These are phyloP conservation scores for Penicillium sp. DNA, from an alignment of 2,329 filamentous ascomycete genomes.

Conservation along the genomic window DNA sequence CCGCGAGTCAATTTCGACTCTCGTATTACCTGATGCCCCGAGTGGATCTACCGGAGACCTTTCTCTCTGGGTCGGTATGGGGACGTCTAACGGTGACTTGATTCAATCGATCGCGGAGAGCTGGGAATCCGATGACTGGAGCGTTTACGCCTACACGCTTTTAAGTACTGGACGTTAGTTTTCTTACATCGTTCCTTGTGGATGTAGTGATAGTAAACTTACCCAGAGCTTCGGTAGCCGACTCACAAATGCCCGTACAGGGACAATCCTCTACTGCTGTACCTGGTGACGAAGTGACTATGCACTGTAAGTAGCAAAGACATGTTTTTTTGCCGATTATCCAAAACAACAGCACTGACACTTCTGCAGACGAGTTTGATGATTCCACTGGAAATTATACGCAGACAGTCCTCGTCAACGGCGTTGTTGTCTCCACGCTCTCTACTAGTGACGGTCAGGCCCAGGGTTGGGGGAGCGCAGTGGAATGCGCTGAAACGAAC, in stretches of 20 bases:
- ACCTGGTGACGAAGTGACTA: constrained; percentile 34
- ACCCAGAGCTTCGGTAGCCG: constrained; percentile 15
- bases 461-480: constrained; percentile 42
- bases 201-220: neutral
- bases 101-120: constrained; percentile 48
- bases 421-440: constrained; percentile 37
- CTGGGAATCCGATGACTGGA: constrained; percentile 34
- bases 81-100: constrained; percentile 45
- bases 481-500: constrained; percentile 37
- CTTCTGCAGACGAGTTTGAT: constrained; percentile 33
- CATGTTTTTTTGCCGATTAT: neutral
- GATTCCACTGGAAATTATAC: constrained; percentile 39
- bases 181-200: neutral
- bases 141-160: constrained; percentile 28
- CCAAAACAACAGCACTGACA: neutral
- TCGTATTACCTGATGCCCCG: constrained; percentile 39
- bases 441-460: constrained; percentile 44
- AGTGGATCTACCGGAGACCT: constrained; percentile 34
- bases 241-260: constrained; percentile 32
- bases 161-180: neutral
- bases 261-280: constrained; percentile 23
- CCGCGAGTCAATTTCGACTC: constrained; percentile 42
- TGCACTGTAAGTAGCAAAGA: constrained; percentile 35
- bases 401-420: constrained; percentile 37
- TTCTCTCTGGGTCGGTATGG: constrained; percentile 49